Percentiles rank a stretch among this genome's conserved stretches.
These are phyloP conservation scores for Neurospora africana DNA, from an alignment of 495 filamentous ascomycete genomes.

Conservation along the genomic window DNA sequence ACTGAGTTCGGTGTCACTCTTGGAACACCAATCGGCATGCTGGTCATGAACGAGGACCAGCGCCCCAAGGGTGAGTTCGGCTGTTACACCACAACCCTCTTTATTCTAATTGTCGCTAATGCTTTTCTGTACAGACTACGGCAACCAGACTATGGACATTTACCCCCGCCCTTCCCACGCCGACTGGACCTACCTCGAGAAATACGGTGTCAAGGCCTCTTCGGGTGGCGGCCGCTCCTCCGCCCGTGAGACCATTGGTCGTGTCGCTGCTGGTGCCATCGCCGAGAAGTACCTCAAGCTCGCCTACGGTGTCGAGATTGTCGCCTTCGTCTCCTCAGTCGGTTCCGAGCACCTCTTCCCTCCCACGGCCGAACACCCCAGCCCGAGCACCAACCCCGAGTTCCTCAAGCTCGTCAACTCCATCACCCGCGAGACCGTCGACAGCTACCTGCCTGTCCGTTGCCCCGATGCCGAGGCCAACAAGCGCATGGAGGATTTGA, in stretches of 20 bases:
- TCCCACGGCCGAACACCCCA: constrained; percentile 62
- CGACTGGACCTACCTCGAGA: constrained; percentile 93
- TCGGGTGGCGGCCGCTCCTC: constrained; percentile 87
- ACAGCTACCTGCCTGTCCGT: constrained; percentile 72
- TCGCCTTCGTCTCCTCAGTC: constrained; percentile 82
- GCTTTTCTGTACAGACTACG: constrained; percentile 56
- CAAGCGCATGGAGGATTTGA: constrained; percentile 64
- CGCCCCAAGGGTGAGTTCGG: constrained; percentile 51
- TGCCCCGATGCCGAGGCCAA: constrained; percentile 63
- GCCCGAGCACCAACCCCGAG: constrained; percentile 66
- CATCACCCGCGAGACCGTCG: constrained; percentile 70
- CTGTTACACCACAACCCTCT: background rate
- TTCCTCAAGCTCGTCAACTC: constrained; percentile 67
- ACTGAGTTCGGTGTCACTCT: constrained; percentile 88
- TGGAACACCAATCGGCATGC: constrained; percentile 82
- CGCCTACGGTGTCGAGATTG: constrained; percentile 78
- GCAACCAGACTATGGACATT: constrained; percentile 77
- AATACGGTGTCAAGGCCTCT: constrained; percentile 92
- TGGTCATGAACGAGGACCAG: constrained; percentile 88
- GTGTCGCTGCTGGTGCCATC: constrained; percentile 90
- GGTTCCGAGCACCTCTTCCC: constrained; percentile 77
- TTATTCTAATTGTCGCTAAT: background rate
- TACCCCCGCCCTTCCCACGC: constrained; percentile 91
- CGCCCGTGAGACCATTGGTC: constrained; percentile 87
- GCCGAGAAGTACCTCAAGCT: constrained; percentile 85